Evolutionary conservation across 495 filamentous ascomycete genomes (phyloP).

Genomic region (Aspergillus diversus): DNA sequence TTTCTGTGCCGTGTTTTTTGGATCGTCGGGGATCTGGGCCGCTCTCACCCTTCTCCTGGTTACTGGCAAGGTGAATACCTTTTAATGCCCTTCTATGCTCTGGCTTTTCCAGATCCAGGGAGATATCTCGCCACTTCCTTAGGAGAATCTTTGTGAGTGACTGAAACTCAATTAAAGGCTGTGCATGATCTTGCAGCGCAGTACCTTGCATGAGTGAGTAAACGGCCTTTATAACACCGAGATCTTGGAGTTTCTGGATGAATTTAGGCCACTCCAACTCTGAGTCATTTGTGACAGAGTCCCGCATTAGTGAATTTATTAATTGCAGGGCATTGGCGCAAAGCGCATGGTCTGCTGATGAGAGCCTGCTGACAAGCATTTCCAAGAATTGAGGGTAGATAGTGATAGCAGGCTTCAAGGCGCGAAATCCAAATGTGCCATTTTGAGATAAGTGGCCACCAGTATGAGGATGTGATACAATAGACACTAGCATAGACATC

Average conservation of each 20-base stretch:
- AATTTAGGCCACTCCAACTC: constrained; percentile 90
- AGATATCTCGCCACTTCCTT: constrained; percentile 86
- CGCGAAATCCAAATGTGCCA: constrained; percentile 78
- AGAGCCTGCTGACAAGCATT: constrained; percentile 85
- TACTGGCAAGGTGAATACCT: constrained; percentile 80
- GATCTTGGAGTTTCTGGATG: constrained; percentile 88
- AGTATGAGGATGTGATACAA: constrained; percentile 81
- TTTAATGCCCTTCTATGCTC: constrained; percentile 90
- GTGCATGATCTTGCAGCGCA: constrained; percentile 89
- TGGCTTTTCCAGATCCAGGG: constrained; percentile 79
- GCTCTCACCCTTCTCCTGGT: constrained; percentile 52
- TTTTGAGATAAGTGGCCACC: constrained; percentile 44
- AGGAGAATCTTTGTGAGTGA: constrained; percentile 87
- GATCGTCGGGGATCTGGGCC: constrained; percentile 57
- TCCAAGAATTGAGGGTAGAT: constrained; percentile 92
- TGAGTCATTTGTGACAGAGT: constrained; percentile 77
- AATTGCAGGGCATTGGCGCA: constrained; percentile 95
- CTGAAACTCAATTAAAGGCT: constrained; percentile 92
- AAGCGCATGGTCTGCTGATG: constrained; percentile 92
- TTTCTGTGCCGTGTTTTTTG: constrained; percentile 78
- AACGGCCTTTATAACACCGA: constrained; percentile 91
- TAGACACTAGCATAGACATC: constrained; percentile 92
- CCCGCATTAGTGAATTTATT: constrained; percentile 92
- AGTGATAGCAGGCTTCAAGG: constrained; percentile 88
- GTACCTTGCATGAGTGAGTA: constrained; percentile 92